Evolutionary conservation across 2,329 filamentous ascomycete genomes (phyloP).

Genomic region (Rhynchosporium agropyri): DNA sequence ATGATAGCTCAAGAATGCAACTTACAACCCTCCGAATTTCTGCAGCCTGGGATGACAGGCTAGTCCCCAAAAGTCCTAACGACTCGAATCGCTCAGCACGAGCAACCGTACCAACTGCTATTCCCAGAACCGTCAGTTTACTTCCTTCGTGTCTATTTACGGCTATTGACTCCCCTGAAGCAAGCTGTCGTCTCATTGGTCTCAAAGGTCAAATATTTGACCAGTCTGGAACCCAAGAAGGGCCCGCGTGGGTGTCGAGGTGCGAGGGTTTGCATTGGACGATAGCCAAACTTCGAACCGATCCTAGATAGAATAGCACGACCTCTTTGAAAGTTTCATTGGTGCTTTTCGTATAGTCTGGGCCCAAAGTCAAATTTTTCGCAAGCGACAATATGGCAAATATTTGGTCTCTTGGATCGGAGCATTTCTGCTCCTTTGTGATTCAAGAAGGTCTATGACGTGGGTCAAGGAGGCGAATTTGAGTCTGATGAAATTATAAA

Average conservation of each 20-base stretch:
- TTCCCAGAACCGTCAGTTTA: background rate
- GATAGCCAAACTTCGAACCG: background rate
- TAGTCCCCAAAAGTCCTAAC: background rate
- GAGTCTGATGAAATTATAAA: background rate
- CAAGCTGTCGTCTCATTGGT: background rate
- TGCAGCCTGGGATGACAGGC: background rate
- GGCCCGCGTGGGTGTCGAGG: background rate
- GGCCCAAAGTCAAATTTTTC: background rate
- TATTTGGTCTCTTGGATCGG: background rate
- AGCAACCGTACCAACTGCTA: background rate
- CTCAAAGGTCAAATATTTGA: background rate
- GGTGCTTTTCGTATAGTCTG: background rate
- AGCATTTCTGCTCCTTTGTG: background rate
- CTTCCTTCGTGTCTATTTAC: background rate
- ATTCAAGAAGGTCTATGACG: background rate
- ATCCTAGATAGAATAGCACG: background rate
- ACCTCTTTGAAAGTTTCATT: background rate
- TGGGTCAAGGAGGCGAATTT: background rate
- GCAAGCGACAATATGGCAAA: background rate
- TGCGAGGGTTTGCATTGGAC: background rate
- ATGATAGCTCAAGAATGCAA: background rate
- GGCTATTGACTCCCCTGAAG: background rate
- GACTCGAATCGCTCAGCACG: background rate
- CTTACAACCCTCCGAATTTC: background rate
- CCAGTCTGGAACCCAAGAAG: constrained; percentile 4